Conservation (phyloP, 1,139 yeast species). For the Saccharomyces hybrid region DNA sequence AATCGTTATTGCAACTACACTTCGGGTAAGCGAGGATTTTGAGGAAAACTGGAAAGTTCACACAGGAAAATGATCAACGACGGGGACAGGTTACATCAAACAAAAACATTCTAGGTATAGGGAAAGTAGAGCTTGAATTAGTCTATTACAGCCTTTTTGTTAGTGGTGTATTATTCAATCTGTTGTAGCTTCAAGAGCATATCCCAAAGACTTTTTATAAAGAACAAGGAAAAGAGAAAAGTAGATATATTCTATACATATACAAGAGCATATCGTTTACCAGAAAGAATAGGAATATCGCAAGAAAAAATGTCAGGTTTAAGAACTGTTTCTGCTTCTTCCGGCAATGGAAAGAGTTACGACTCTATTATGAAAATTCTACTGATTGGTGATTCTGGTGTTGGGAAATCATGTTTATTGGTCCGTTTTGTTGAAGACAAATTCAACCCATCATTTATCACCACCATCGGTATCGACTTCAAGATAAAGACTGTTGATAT, state of each 20-base stretch:
- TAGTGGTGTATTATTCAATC: background rate
- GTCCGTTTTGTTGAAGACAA: conserved; percentile 95
- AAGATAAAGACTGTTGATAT: conserved; percentile 94
- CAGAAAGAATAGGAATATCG: background rate
- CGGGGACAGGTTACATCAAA: background rate
- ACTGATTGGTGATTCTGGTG: conserved; percentile 95
- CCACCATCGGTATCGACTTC: conserved; percentile 97
- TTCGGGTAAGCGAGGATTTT: background rate
- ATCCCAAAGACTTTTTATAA: background rate
- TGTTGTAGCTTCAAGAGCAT: background rate
- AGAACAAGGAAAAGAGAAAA: background rate
- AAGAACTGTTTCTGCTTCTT: conserved; percentile 26
- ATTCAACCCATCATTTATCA: conserved; percentile 91
- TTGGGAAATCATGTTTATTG: conserved; percentile 91
- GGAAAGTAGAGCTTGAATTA: background rate
- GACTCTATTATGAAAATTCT: conserved; percentile 91
- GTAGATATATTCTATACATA: background rate
- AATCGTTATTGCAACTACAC: background rate
- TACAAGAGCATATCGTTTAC: background rate
- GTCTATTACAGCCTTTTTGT: background rate
- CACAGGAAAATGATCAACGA: background rate
- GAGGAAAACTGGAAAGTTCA: background rate
- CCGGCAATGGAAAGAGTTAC: conserved; percentile 51
- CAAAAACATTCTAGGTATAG: background rate
- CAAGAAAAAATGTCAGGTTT: conserved; percentile 23